Percentiles rank a stretch among this genome's conserved stretches.
These are phyloP conservation scores for Fusarium sp. DNA, from an alignment of 2,329 filamentous ascomycete genomes.

Conservation along the genomic window DNA sequence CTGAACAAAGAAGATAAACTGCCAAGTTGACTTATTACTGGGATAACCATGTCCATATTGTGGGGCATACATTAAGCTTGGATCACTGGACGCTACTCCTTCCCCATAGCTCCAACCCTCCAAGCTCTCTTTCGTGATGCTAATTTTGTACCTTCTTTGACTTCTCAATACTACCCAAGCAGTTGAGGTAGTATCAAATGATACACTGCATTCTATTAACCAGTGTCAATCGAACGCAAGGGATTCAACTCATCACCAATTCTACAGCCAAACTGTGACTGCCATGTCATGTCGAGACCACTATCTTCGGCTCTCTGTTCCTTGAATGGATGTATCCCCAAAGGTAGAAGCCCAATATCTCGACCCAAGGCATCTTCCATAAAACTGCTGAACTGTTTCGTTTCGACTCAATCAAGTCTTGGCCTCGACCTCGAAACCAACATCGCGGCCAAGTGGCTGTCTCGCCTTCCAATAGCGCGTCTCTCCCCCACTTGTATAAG, in stretches of 20 bases:
- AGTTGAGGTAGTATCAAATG: background rate
- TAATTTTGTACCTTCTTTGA: conserved; percentile 3
- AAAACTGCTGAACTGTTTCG: conserved; percentile 1
- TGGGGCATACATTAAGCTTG: background rate
- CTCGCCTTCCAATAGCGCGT: conserved; percentile 40
- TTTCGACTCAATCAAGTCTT: conserved; percentile 23
- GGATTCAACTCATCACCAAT: background rate
- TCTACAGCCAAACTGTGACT: background rate
- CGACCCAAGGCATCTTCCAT: conserved; percentile 8
- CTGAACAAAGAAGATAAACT: conserved; percentile 19
- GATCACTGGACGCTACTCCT: conserved; percentile 10
- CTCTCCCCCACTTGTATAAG: conserved; percentile 45
- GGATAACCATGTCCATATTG: conserved; percentile 4
- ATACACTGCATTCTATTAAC: background rate
- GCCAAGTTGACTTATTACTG: conserved; percentile 7
- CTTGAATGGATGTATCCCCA: background rate
- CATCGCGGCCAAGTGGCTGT: conserved; percentile 41
- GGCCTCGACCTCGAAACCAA: conserved; percentile 3
- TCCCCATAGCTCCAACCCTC: background rate
- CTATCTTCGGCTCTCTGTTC: background rate
- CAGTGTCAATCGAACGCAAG: background rate
- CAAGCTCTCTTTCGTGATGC: background rate
- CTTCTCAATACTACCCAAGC: background rate
- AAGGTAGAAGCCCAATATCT: conserved; percentile 15
- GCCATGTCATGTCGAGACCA: background rate